Conservation (phyloP, 2,329 filamentous ascomycete genomes). For the Verticillium nubilum region DNA sequence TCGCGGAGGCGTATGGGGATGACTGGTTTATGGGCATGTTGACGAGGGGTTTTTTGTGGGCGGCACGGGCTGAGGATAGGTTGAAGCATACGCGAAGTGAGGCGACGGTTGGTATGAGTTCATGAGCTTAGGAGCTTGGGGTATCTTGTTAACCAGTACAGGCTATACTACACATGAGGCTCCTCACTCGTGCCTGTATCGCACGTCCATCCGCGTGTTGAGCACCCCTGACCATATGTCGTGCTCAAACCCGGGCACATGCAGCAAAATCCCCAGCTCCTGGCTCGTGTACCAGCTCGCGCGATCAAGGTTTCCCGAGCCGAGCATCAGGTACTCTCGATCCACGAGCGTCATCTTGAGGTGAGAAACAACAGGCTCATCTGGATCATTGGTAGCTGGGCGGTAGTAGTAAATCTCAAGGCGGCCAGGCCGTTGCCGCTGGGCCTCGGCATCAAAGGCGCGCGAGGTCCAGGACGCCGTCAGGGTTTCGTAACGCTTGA, state of each 20-base stretch:
- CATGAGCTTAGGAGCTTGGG: no score
- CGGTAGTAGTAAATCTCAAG: conserved; percentile 57
- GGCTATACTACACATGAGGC: not conserved
- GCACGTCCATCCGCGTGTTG: conserved; percentile 26
- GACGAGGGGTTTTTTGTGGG: conserved; percentile 8
- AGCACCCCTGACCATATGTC: conserved; percentile 33
- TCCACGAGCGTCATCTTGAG: conserved; percentile 75
- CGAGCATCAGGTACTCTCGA: conserved; percentile 59
- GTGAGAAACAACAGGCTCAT: conserved; percentile 68
- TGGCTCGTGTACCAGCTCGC: conserved; percentile 86
- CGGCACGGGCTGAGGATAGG: conserved; percentile 2
- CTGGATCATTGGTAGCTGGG: conserved; percentile 25
- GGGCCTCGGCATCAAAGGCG: conserved; percentile 27
- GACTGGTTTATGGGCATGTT: conserved; percentile 13
- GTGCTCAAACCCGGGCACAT: conserved; percentile 31
- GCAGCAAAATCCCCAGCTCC: conserved; percentile 65
- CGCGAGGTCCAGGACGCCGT: conserved; percentile 8
- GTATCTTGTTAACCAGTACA: not conserved
- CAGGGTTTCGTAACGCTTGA: conserved; percentile 44
- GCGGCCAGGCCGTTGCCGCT: conserved; percentile 41
- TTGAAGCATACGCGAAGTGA: not conserved
- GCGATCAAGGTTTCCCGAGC: conserved; percentile 79
- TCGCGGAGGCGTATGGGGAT: conserved; percentile 30
- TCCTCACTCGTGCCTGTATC: conserved; percentile 5
- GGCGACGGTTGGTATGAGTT: no score